phyloP scores from a whole-genome alignment of 1,284 basidiomycete species.

The Ceratobasidium sp. region DNA sequence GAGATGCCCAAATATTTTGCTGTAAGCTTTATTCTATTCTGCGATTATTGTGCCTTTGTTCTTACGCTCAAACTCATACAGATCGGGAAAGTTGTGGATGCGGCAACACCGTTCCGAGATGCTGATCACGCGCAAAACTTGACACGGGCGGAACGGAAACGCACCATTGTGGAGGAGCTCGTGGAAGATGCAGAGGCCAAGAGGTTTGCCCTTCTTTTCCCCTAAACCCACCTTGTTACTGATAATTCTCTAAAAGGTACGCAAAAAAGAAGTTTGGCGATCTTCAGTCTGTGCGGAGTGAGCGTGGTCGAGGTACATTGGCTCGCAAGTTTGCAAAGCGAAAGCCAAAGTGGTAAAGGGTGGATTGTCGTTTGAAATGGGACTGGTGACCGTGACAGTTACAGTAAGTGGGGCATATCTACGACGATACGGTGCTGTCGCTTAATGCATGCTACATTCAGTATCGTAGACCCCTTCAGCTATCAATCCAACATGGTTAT shows the following conservation, averaged over 20 bases:
- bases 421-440: no score
- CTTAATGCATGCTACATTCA: no score
- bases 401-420: no score
- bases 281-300: slow-evolving; percentile 73
- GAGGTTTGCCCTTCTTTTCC: slow-evolving; percentile 46
- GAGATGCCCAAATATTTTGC: slow-evolving; percentile 89
- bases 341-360: slow-evolving; percentile 69
- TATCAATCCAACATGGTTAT: no score
- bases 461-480: no score
- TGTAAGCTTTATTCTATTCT: slow-evolving; percentile 55
- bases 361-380: background rate
- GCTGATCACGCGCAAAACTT: slow-evolving; percentile 62
- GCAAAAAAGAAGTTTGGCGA: slow-evolving; percentile 95
- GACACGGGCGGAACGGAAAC: slow-evolving; percentile 69
- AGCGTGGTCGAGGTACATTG: slow-evolving; percentile 76
- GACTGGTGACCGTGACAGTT: background rate
- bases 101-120: slow-evolving; percentile 76
- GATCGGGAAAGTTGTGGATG: slow-evolving; percentile 88
- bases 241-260: slow-evolving; percentile 53
- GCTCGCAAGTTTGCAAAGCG: slow-evolving; percentile 68
- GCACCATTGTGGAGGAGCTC: slow-evolving; percentile 86
- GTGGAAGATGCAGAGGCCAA: slow-evolving; percentile 86
- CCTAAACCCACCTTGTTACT: no score
- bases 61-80: slow-evolving; percentile 48
- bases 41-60: slow-evolving; percentile 35